Evolutionary conservation across 495 filamentous ascomycete genomes (phyloP).

Genomic region (Xylaria castorea): DNA sequence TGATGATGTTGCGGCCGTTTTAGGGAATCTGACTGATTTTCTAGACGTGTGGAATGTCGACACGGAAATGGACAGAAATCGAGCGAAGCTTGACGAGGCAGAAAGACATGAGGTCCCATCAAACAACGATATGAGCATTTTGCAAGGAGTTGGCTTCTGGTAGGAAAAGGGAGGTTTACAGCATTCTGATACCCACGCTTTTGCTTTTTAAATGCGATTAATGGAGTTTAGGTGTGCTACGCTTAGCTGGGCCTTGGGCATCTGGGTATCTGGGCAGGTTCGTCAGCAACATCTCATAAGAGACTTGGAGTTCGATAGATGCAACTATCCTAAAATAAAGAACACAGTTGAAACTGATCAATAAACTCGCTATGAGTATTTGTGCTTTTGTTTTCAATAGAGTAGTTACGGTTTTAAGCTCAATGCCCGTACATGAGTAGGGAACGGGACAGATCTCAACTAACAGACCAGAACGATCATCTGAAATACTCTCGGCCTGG

Average conservation of each 20-base stretch:
- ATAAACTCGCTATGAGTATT: too few species aligned
- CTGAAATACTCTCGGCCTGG: too few species aligned
- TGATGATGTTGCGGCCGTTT: constrained; percentile 51
- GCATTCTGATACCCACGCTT: constrained; percentile 19
- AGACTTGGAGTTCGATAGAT: not conserved
- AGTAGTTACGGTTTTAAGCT: too few species aligned
- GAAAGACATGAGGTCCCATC: not conserved
- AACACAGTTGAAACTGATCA: not conserved
- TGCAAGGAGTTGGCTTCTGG: constrained; percentile 20
- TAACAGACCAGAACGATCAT: too few species aligned
- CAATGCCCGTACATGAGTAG: too few species aligned
- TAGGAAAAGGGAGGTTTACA: constrained; percentile 1
- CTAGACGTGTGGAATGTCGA: constrained; percentile 50
- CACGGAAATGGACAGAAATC: constrained; percentile 40
- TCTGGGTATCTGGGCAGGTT: not conserved
- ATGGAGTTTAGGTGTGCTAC: not conserved
- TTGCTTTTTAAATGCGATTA: not conserved
- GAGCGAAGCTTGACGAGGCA: constrained; percentile 11
- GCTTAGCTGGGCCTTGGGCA: not conserved
- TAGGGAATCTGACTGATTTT: constrained; percentile 53
- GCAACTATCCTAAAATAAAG: not conserved
- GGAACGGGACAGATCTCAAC: too few species aligned
- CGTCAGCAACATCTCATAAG: not conserved
- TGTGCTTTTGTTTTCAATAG: too few species aligned
- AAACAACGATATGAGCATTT: constrained; percentile 15